Base-by-base conservation (phyloP, 768 basidiomycete genomes). In the Rhodotorula kratochvilovae region DNA sequence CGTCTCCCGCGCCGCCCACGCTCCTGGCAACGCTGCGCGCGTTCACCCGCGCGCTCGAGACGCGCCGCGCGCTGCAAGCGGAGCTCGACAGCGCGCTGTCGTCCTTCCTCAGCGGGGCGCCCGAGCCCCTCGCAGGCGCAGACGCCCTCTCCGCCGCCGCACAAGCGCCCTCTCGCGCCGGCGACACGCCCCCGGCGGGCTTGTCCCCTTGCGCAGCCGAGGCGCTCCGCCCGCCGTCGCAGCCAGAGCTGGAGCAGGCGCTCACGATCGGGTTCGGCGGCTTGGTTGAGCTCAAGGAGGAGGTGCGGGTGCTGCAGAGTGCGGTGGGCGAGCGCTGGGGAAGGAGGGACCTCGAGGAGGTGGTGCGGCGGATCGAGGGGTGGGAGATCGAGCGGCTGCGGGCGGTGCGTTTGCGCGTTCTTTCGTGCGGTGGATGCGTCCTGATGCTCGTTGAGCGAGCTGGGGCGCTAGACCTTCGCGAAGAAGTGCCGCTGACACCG, bases 181-280 rank as follows among this genome's bases (percentile, higher is more conserved):
- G 25, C 31, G 2, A 27, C 16, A 31, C 60, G 56, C n/a, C n/a
- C n/a, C n/a, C 45, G 31, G 4, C 39, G 43, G n/a, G n/a, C n/a
- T 7, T 12, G 1, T 64, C 68, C 13, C 55, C 68, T n/a, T 74
- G 73, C 59, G 35, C 59, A 5, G 19, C 23, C 23, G 73, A 74
- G 31, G 66, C 73, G 10, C 19, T 60, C 27, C 45, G 50, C 27
- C 61, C 66, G 10, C 46, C 56, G 27, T 51, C 43, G 29, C 54
- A 70, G 33, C 29, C 21, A 19, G 73, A 74, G 29, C 60, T 74
- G n/a, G 15, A 67, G 16, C 58, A 74, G 33, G 48, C 70, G 13
- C 59, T 74, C 48, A 43, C 50, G 45, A 70, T 74, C 35, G 63
- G 39, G 5, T 74, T 74, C 19, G 65, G 36, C 21, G 73, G 73